Conservation (phyloP, 1,139 yeast genomes). For the Saccharomyces hybrid region DNA sequence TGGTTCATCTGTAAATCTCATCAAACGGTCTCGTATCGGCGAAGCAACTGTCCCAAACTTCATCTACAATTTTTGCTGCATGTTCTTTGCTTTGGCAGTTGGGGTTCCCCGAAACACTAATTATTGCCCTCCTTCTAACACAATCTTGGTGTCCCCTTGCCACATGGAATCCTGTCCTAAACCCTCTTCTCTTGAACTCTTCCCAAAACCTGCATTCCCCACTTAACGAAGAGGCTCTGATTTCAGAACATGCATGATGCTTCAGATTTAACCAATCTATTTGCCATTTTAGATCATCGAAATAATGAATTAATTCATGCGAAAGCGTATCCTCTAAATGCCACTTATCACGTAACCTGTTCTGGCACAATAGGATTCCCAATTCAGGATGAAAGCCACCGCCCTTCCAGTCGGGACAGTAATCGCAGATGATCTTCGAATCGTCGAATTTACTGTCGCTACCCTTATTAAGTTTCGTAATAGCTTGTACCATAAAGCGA, state of each 20-base stretch:
- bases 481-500: slow-evolving; percentile 78
- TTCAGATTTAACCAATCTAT: slow-evolving; percentile 76
- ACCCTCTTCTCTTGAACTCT: slow-evolving; percentile 54
- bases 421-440: slow-evolving; percentile 62
- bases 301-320: slow-evolving; percentile 90
- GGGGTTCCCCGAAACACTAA: slow-evolving; percentile 84
- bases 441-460: slow-evolving; percentile 21
- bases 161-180: slow-evolving; percentile 22
- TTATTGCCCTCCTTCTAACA: slow-evolving; percentile 76
- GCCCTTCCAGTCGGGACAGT: slow-evolving; percentile 79
- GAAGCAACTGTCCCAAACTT: slow-evolving; percentile 90
- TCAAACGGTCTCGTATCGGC: slow-evolving; percentile 95
- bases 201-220: slow-evolving; percentile 93
- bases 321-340: slow-evolving; percentile 86
- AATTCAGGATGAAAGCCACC: slow-evolving; percentile 91
- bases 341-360: slow-evolving; percentile 68
- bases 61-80: slow-evolving; percentile 73
- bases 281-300: slow-evolving; percentile 80
- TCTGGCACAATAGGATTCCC: slow-evolving; percentile 84
- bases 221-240: slow-evolving; percentile 83
- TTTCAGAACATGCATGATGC: slow-evolving; percentile 97
- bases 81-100: slow-evolving; percentile 61
- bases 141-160: slow-evolving; percentile 85
- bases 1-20: slow-evolving; percentile 50
- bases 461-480: slow-evolving; percentile 43